phyloP scores from a whole-genome alignment of 352 stramenopile genomes.

The Phytophthora pistaciae region DNA sequence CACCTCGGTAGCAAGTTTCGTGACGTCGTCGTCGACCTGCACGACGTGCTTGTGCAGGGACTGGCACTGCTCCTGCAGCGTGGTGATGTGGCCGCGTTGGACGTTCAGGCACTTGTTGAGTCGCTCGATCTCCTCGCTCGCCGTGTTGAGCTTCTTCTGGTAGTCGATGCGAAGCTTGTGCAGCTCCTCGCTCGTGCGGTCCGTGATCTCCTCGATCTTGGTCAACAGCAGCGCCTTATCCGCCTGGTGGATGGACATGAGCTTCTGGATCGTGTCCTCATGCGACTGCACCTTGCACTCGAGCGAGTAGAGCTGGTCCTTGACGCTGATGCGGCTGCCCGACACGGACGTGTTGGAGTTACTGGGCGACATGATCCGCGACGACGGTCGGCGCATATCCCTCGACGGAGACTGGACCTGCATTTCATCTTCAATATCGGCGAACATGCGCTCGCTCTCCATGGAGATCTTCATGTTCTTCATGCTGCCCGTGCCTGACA shows the following conservation, averaged over 20 bases:
- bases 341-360: slow-evolving; percentile 52
- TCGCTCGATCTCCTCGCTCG: slow-evolving; percentile 84
- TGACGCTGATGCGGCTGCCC: slow-evolving; percentile 68
- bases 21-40: slow-evolving; percentile 88
- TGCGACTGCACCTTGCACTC: slow-evolving; percentile 85
- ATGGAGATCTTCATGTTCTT: slow-evolving; percentile 89
- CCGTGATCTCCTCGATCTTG: slow-evolving; percentile 86
- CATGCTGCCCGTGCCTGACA: slow-evolving; percentile 68
- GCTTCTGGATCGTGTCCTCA: slow-evolving; percentile 86
- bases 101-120: slow-evolving; percentile 89
- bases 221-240: slow-evolving; percentile 80
- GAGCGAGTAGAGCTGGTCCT: slow-evolving; percentile 82
- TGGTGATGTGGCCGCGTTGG: slow-evolving; percentile 86
- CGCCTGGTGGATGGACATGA: slow-evolving; percentile 85
- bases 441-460: slow-evolving; percentile 85
- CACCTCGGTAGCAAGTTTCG: slow-evolving; percentile 84
- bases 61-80: slow-evolving; percentile 84
- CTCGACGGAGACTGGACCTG: slow-evolving; percentile 56
- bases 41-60: slow-evolving; percentile 88
- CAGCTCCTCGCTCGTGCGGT: slow-evolving; percentile 81
- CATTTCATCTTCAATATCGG: slow-evolving; percentile 77
- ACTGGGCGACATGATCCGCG: slow-evolving; percentile 64
- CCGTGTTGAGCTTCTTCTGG: slow-evolving; percentile 86
- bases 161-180: slow-evolving; percentile 82
- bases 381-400: slow-evolving; percentile 71